These are phyloP conservation scores for Fusarium sp. DNA, from an alignment of 2,329 filamentous ascomycete species.

Conservation along the genomic window DNA sequence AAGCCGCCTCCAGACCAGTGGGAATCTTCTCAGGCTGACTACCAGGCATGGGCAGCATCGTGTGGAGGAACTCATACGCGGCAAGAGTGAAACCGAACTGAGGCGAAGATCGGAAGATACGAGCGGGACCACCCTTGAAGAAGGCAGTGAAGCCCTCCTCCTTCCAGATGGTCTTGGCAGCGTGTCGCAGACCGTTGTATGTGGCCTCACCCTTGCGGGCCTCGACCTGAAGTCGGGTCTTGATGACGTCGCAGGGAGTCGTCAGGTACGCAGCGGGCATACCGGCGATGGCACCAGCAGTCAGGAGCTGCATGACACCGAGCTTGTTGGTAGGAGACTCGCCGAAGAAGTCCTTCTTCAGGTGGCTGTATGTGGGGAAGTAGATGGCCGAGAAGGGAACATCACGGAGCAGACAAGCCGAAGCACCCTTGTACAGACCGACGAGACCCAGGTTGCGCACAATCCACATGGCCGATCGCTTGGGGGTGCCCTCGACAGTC, in stretches of 20 bases:
- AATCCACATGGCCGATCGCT: conserved; percentile 97
- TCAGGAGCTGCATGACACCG: conserved; percentile 89
- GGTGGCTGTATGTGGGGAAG: conserved; percentile 95
- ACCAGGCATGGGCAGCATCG: conserved; percentile 78
- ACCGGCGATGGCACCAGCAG: conserved; percentile 92
- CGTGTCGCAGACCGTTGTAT: conserved; percentile 90
- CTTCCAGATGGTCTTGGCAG: conserved; percentile 83
- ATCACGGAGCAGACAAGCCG: conserved; percentile 92
- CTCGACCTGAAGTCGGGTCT: conserved; percentile 97
- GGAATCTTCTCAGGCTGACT: conserved; percentile 64
- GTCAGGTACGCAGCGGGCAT: conserved; percentile 96
- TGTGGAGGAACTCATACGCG: conserved; percentile 92
- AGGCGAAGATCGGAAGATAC: conserved; percentile 93
- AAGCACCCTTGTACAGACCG: conserved; percentile 96
- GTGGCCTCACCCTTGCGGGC: conserved; percentile 92
- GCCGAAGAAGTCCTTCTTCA: conserved; percentile 95
- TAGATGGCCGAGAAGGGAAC: conserved; percentile 99
- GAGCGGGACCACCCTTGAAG: conserved; percentile 97
- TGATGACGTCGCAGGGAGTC: conserved; percentile 98
- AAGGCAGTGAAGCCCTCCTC: conserved; percentile 97
- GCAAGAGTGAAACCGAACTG: conserved; percentile 99
- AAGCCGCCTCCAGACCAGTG: conserved; percentile 68
- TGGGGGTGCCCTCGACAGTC: conserved; percentile 82
- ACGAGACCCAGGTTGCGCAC: conserved; percentile 93
- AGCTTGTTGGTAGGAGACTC: conserved; percentile 89